phyloP scores from a whole-genome alignment of 495 filamentous ascomycete genomes.

The Apodospora peruviana region DNA sequence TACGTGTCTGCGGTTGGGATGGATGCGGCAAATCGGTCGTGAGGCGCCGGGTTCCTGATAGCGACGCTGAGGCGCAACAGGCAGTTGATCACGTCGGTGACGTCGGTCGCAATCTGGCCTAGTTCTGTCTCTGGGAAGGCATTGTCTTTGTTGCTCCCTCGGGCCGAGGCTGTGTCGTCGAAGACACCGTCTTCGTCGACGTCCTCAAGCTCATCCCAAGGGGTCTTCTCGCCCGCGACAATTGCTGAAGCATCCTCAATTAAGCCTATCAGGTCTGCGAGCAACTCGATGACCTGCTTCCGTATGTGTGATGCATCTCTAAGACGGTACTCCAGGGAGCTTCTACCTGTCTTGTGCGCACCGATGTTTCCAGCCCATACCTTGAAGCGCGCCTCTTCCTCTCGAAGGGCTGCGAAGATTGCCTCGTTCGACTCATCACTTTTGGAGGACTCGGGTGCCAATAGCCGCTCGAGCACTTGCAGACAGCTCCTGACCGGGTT shows the following conservation, averaged over 20 bases:
- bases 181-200: background rate
- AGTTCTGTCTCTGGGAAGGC: conserved; percentile 6
- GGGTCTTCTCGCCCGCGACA: background rate
- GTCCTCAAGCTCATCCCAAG: background rate
- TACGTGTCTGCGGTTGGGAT: conserved; percentile 6
- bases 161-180: background rate
- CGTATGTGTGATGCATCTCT: conserved; percentile 40
- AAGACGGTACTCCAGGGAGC: conserved; percentile 42
- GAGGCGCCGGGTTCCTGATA: conserved; percentile 20
- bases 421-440: background rate
- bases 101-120: conserved; percentile 4
- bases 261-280: conserved; percentile 16
- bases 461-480: background rate
- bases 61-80: conserved; percentile 15
- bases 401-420: conserved; percentile 8
- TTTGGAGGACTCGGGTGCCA: background rate
- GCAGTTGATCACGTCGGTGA: conserved; percentile 14
- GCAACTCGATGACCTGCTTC: conserved; percentile 28
- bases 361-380: conserved; percentile 43
- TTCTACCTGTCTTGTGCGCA: conserved; percentile 32
- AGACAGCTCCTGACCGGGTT: background rate
- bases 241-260: background rate
- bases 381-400: conserved; percentile 35
- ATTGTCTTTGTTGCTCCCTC: conserved; percentile 1
- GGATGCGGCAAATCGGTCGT: conserved; percentile 17